Evolutionary conservation across 116 monocot genomes (phyloP), one percentile per base, ranked within the genome.

Genomic region (Iris pallida): DNA sequence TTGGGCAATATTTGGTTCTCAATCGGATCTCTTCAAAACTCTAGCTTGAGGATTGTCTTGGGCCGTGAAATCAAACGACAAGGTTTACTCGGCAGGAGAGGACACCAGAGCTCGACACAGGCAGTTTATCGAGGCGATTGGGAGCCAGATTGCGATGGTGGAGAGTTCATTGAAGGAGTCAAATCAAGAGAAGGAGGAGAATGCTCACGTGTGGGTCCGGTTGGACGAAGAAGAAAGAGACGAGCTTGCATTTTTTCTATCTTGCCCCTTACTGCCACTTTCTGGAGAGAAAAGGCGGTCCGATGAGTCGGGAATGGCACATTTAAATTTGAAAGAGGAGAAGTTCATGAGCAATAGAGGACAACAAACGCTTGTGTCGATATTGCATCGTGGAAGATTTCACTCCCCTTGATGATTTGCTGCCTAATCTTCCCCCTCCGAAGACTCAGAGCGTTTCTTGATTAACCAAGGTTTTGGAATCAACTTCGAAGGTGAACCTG

Each of bases 401-500:
- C 68, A 16, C 68, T 89, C 52, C 82, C 9, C 68, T 56, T 61
- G 76, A 79, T 53, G 66, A 82, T 57, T 73, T 61, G 6, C 13
- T 15, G 53, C 76, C 80, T 19, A 77, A 70, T 73, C 7, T 53
- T 1, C 64, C 75, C 2, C 64, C 79, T 63, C 78, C 82, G 17
- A 82, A 71, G 66, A 77, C 79, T 12, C 73, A 75, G 3, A 84
- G 88, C 55, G 59, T 84, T 9, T 80, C 83, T 48, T 79, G 71
- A 12, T 73, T 91, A 41, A 46, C 52, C 8, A 67, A 56, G 40
- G 64, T 71, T 30, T 59, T 76, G 20, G 86, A 91, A 58, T 81
- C 81, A 11, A 69, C 71, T 16, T 55, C 78, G 43, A 91, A 83
- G 75, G 72, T 68, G 18, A 86, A 85, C 13, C 86, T 81, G 88